Evolutionary conservation across 768 basidiomycete species (phyloP).

Genomic region (Hemileccinum impolitum): DNA sequence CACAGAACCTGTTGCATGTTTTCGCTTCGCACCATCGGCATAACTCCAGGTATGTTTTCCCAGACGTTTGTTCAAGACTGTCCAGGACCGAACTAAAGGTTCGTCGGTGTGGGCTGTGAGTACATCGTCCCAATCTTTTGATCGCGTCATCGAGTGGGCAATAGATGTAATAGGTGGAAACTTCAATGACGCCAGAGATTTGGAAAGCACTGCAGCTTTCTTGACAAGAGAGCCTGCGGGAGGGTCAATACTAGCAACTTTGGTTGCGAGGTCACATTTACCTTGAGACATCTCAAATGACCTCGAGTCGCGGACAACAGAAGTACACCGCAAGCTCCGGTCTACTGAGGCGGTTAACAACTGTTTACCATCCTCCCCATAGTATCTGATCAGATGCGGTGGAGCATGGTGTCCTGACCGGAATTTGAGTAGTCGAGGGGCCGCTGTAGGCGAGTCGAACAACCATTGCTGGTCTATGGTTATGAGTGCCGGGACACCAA

Average conservation of each 20-base stretch:
- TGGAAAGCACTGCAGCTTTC: constrained; percentile 74
- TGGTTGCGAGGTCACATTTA: constrained; percentile 23
- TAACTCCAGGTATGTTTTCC: constrained; percentile 74
- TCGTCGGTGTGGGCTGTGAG: constrained; percentile 88
- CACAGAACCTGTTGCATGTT: constrained; percentile 55
- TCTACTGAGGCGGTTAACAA: constrained; percentile 87
- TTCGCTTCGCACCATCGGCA: constrained; percentile 44
- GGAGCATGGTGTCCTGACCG: constrained; percentile 91
- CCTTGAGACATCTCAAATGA: constrained; percentile 96
- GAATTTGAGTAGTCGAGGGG: constrained; percentile 87
- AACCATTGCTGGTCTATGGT: constrained; percentile 81
- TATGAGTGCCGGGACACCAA: neutral
- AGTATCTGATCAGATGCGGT: constrained; percentile 89
- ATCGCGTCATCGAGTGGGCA: constrained; percentile 72
- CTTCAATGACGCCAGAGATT: constrained; percentile 79
- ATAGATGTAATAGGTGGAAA: constrained; percentile 77
- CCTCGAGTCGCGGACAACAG: constrained; percentile 91
- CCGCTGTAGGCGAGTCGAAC: constrained; percentile 84
- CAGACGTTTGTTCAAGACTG: constrained; percentile 72
- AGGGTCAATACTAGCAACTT: constrained; percentile 1
- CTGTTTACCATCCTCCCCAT: constrained; percentile 96
- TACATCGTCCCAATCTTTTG: constrained; percentile 98
- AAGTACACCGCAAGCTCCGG: constrained; percentile 84
- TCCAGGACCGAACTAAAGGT: constrained; percentile 82
- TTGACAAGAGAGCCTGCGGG: constrained; percentile 74